Base-by-base conservation (phyloP, 192 early-diverging fungal genomes). In the Coemansia sp. region DNA sequence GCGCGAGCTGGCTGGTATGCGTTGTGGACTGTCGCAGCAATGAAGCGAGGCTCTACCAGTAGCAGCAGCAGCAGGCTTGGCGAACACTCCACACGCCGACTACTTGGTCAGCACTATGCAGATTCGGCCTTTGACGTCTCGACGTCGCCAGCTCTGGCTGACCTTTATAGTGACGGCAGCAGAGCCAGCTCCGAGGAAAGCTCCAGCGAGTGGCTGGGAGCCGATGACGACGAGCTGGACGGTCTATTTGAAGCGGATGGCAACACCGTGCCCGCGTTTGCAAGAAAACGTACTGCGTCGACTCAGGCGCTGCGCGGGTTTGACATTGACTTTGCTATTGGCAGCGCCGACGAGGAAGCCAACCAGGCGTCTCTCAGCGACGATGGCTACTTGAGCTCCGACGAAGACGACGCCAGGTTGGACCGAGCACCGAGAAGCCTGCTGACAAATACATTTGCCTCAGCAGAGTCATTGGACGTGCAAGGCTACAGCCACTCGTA, bases 251-350 rank as follows among this genome's bases (percentile, higher is more conserved):
- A 50, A 27, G 24, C 46, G 24, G 27, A 10, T 24, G 14, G 10
- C 18, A 17, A 34, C 8, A 41, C 57, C 48, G 36, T 50, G 55
- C 59, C 75, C 3, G 21, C 43, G 11, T 68, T 72, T 42, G 18
- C 37, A 7, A 32, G 65, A 9, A 68, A 62, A 58, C 75, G 75
- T 58, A 72, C 75, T 8, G 75, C 75, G 15, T 78, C 75, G 4
- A 78, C 58, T 22, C 65, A 78, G 62, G 75, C 75, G 9, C 48
- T 78, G 53, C 65, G 39, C 34, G 62, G 57, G 4, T 72, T 78
- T 15, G 66, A 78, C 62, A 72, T 78, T 37, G 56, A 56, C 4
- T 59, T 67, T 33, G 34, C 17, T 8, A 17, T 35, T 2, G 70
- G 38, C 4, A 53, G 50, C 24, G 46, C 29, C 35, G 56, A 52